Evolutionary conservation across 768 basidiomycete genomes (phyloP), one percentile per base, ranked within the genome.

Genomic region (Hydnomerulius pinastri): DNA sequence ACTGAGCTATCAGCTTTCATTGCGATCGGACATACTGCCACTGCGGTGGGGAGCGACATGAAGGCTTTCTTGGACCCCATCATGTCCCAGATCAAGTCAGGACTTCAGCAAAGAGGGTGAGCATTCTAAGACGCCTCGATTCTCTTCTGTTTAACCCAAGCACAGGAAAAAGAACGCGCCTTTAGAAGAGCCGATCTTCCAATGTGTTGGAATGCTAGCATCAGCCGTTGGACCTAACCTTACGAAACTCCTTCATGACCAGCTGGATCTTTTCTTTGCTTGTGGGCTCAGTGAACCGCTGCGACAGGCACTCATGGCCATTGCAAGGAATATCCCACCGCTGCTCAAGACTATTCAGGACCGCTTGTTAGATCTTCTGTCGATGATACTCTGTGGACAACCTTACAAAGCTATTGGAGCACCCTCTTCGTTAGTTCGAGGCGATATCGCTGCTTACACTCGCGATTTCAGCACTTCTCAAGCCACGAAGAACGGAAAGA

Each of bases 121-220:
- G 79, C 62, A 12, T 4, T 8, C 4, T 7, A 9, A 10, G 5
- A 11, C 35, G 38, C 37, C 24, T 29, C 38, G 11, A 21, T 39
- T 30, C 17, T 32, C 28, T 25, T 0, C 6, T 43, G 13, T 46
- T 57, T 51, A 62, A 32, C 24, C 27, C 43, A 2, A 20, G 12
- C 29, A 24, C 54, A 86, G 83, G 50, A 85, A 86, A 63, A 96
- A 94, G 77, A 94, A 92, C 63, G 90, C 93, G 2, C 90, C 91
- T 2, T 86, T 87, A 13, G 95, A 98, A 68, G 93, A 93, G 56
- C 89, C 95, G 0, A 93, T 98, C 51, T 98, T 99, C 64, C 92
- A 98, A 76, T 98, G 97, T 69, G 82, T 99, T 51, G 92, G 92
- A 30, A 96, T 98, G 93, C 76, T 99, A 36, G 92, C 95, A 1